Evolutionary conservation across 1,284 basidiomycete species (phyloP), one percentile per base, ranked within the genome.

Genomic region (Irpex rosettiformis): DNA sequence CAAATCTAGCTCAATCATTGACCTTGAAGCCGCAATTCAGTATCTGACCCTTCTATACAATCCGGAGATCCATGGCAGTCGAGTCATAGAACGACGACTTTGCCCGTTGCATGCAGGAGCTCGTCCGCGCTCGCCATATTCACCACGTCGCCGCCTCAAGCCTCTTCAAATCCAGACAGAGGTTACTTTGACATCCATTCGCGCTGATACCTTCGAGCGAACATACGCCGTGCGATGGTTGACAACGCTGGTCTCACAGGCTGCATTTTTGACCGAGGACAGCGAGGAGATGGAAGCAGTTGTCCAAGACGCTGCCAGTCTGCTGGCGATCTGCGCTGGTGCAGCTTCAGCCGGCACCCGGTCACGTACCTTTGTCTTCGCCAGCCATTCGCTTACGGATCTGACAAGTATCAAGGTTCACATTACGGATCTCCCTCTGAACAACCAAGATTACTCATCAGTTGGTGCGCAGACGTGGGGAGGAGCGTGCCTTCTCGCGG

Each of bases 401-500:
- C 27, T 57, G 11, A 25, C 54, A 13, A 11, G 57, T 24, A 63
- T 74, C 51, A 61, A 71, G 16, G 74, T 94, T 13, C 73, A 79
- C 40, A 68, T 96, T 37, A 85, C 80, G 57, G 93, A 96, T 68
- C 82, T 86, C 2, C 85, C 91, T 0, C 77, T 94, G 51, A 82
- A 86, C 33, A 87, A 89, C 56, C 73, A 77, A n/a, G 89, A 94
- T 67, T 89, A 88, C 64, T 76, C 81, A 3, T 86, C 83, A 55
- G 88, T 95, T 18, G 94, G 94, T 4, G 88, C 93, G 18, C 93
- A 96, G 72, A 96, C 94, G 0, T 96, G 94, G 94, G 94, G 93
- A 1, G 84, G 86, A 3, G 89, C 92, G 0, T 93, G 90, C 63
- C 83, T 96, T 3, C 79, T 96, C 43, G 85, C 92, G 0, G 86